Base-by-base conservation (phyloP, 1,139 yeast species). In the Spencermartinsiella ligniputridi region DNA sequence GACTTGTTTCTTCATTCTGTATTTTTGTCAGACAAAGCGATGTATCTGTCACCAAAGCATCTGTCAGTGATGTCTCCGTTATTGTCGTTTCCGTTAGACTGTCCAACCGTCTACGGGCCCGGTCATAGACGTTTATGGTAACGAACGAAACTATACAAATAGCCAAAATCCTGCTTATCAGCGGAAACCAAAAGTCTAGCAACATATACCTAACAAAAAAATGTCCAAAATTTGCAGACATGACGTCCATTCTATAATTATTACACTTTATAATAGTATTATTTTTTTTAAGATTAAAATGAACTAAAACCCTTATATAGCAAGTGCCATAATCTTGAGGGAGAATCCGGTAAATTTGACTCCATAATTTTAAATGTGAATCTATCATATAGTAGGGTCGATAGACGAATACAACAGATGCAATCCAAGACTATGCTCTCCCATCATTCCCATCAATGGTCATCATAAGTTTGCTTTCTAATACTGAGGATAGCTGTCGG, bases 401-500 rank as follows among this genome's bases (percentile, higher is more conserved):
- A n/a, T n/a, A n/a, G n/a, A n/a, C n/a, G n/a, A n/a, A n/a, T n/a
- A n/a, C n/a, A n/a, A n/a, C n/a, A n/a, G n/a, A n/a, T n/a, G n/a
- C n/a, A n/a, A n/a, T n/a, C n/a, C n/a, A n/a, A n/a, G n/a, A n/a
- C n/a, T n/a, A n/a, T n/a, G n/a, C n/a, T n/a, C n/a, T n/a, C n/a
- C n/a, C n/a, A n/a, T n/a, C n/a, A n/a, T n/a, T n/a, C 4, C 32
- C 32, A 11, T n/a, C 32, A 27, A 27, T 27, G 32, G 32, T 27
- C 15, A 27, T 27, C 32, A 27, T 27, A 27, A n/a, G 25, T 22
- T 11, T 22, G 11, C 25, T 22, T 8, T 8, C 25, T 22, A 22
- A 11, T 11, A 22, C 32, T 9, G 32, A 8, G 32, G 32, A n/a
- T 47, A 49, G 13, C 37, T 13, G 3, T 40, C 44, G 4, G 41